Percentiles rank a stretch among this genome's conserved stretches.
Evolutionary conservation across 495 filamentous ascomycete genomes (phyloP).

Genomic region (Penicillium subrubescens): DNA sequence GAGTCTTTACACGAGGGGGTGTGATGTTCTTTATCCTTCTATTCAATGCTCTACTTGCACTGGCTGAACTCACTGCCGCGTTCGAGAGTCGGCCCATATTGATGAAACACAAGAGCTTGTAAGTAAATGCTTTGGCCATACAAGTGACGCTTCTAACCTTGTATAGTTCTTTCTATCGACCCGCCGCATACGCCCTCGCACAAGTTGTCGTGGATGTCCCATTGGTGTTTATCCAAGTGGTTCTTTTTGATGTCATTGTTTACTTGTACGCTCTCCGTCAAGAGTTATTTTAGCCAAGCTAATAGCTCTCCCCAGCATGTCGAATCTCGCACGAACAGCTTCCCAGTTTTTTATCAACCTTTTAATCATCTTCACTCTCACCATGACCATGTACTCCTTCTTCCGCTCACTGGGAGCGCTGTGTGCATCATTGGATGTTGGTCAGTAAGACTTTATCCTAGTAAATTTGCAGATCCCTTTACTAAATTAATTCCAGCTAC

Average conservation of each 20-base stretch:
- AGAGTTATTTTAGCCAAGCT: conserved; percentile 7
- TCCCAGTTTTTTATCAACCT: conserved; percentile 85
- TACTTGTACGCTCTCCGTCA: conserved; percentile 57
- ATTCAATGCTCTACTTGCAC: conserved; percentile 78
- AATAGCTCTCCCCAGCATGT: conserved; percentile 40
- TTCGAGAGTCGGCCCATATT: conserved; percentile 74
- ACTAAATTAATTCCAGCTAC: conserved; percentile 48
- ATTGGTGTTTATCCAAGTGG: conserved; percentile 66
- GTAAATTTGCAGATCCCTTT: background rate
- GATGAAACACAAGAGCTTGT: conserved; percentile 78
- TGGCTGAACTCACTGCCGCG: conserved; percentile 73
- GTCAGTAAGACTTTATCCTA: conserved; percentile 21
- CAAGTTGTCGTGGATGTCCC: conserved; percentile 77
- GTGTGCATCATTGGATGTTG: conserved; percentile 61
- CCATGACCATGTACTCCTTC: conserved; percentile 77
- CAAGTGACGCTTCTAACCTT: background rate
- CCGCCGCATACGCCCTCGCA: conserved; percentile 75
- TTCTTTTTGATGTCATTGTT: conserved; percentile 72
- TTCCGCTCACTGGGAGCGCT: conserved; percentile 74
- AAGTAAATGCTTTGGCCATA: conserved; percentile 7
- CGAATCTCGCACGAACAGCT: conserved; percentile 63
- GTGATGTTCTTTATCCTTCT: conserved; percentile 76
- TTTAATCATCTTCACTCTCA: conserved; percentile 60
- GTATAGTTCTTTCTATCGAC: conserved; percentile 72
- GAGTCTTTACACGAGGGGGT: conserved; percentile 53